These are phyloP conservation scores for Vigna hirtella DNA, from an alignment of 306 rosid genomes.

Conservation along the genomic window DNA sequence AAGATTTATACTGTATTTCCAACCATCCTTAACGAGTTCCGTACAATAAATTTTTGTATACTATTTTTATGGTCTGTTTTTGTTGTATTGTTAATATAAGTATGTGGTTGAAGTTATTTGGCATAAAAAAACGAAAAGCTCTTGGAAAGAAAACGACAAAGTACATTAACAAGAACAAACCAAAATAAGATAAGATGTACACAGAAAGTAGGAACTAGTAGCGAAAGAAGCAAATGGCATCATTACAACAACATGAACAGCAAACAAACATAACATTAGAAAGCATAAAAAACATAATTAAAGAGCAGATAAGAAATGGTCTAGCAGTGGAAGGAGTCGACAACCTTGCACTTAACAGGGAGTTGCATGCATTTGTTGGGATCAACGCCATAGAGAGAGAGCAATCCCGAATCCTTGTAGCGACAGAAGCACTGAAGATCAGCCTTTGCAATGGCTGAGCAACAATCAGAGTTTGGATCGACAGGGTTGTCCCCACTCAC, in stretches of 20 bases:
- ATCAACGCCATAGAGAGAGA: conserved; percentile 51
- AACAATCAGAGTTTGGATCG: conserved; percentile 42
- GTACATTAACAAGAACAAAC: neutral
- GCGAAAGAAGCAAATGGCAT: neutral
- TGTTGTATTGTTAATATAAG: neutral
- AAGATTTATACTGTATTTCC: too few species aligned
- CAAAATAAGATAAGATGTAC: neutral
- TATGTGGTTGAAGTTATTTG: neutral
- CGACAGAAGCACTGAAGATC: conserved; percentile 61
- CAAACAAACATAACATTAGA: conserved; percentile 1
- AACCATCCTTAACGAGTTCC: too few species aligned
- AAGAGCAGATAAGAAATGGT: neutral
- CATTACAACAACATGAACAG: neutral
- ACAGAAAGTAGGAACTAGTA: neutral
- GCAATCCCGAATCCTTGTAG: conserved; percentile 44
- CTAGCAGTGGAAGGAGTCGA: conserved; percentile 49
- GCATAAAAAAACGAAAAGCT: neutral
- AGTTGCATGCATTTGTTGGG: conserved; percentile 59
- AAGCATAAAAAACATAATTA: neutral
- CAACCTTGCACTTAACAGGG: conserved; percentile 59
- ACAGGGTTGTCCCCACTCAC: conserved; percentile 50
- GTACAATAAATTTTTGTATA: too few species aligned
- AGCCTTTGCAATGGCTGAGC: conserved; percentile 54
- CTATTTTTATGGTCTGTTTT: too few species aligned
- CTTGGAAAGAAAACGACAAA: neutral